Evolutionary conservation across 441 rosid species (phyloP).

Genomic region (Pelargonium australe): DNA sequence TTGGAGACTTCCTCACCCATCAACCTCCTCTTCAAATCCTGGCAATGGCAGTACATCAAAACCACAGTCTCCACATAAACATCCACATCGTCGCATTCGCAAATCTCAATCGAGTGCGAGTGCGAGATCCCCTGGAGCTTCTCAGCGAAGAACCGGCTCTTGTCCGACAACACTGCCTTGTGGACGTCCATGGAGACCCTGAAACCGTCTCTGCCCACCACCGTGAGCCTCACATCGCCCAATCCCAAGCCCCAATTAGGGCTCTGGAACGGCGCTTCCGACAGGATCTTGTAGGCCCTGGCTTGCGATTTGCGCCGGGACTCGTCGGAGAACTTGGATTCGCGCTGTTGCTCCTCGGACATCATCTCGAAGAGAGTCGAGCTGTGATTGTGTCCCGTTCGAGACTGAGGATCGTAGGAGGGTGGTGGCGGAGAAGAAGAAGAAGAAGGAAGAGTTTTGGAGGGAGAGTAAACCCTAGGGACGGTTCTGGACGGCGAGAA

Average conservation of each 20-base stretch:
- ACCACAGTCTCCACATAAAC: slow-evolving; percentile 77
- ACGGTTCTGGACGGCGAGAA: slow-evolving; percentile 49
- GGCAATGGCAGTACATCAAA: slow-evolving; percentile 57
- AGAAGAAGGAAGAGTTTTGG: slow-evolving; percentile 9
- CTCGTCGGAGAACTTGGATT: slow-evolving; percentile 32
- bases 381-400: slow-evolving; percentile 20
- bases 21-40: slow-evolving; percentile 66
- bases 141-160: slow-evolving; percentile 74
- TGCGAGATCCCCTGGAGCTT: slow-evolving; percentile 49
- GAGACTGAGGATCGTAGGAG: slow-evolving; percentile 15
- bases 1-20: slow-evolving; percentile 63
- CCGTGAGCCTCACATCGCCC: slow-evolving; percentile 71
- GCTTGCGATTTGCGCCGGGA: slow-evolving; percentile 43
- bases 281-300: slow-evolving; percentile 47
- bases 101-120: slow-evolving; percentile 76
- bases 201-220: slow-evolving; percentile 65
- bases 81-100: slow-evolving; percentile 90
- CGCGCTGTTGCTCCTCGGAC: slow-evolving; percentile 67
- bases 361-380: slow-evolving; percentile 86
- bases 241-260: slow-evolving; percentile 33
- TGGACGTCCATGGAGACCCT: slow-evolving; percentile 72
- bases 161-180: slow-evolving; percentile 55
- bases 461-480: slow-evolving; percentile 28
- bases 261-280: slow-evolving; percentile 37
- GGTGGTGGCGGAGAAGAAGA: slow-evolving; percentile 23